These are phyloP conservation scores for Calvatia gigantea DNA, from an alignment of 768 basidiomycete genomes.

Conservation along the genomic window DNA sequence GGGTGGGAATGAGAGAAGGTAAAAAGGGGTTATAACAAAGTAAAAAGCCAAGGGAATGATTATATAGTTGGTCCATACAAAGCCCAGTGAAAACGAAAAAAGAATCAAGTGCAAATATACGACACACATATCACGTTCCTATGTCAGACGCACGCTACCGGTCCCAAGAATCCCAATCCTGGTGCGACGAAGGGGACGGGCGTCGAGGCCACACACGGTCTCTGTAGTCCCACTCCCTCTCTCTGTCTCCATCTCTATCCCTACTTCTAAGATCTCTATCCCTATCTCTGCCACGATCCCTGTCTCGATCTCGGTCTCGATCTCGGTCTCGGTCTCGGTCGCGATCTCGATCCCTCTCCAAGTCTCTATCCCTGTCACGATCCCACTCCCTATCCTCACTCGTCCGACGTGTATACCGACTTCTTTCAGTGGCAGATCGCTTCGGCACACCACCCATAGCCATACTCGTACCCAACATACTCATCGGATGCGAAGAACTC, in stretches of 20 bases:
- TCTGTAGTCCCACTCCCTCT: not conserved
- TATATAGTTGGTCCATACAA: not conserved
- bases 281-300: not conserved
- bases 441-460: not conserved
- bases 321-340: not conserved
- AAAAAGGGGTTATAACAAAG: not conserved
- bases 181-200: no score
- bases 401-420: not conserved
- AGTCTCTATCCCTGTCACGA: not conserved
- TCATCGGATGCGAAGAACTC: not conserved
- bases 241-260: not conserved
- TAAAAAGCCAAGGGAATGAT: not conserved
- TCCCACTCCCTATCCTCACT: conserved; percentile 1
- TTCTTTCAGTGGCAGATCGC: not conserved
- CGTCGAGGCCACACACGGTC: not conserved
- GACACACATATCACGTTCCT: not conserved
- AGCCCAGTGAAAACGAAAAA: not conserved
- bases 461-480: conserved; percentile 6
- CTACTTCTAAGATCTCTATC: conserved; percentile 1
- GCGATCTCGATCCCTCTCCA: not conserved
- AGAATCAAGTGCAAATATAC: not conserved
- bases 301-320: not conserved
- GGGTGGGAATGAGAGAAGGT: not conserved
- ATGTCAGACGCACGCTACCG: not conserved
- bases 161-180: not conserved